Evolutionary conservation across 2,329 filamentous ascomycete genomes (phyloP).

Genomic region (Didymella pomorum): DNA sequence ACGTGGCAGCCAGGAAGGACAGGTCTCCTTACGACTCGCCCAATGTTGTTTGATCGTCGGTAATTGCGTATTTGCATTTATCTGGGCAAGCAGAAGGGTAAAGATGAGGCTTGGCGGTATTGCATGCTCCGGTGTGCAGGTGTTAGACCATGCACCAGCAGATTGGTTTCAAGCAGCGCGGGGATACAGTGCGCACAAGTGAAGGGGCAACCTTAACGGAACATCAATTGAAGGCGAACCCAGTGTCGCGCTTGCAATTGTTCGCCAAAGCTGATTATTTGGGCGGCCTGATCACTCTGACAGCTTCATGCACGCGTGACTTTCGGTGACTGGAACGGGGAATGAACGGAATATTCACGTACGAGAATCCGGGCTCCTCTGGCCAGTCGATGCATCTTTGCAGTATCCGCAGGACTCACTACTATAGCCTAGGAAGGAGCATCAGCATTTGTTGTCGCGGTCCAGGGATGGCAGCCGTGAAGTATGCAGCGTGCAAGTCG

Average conservation of each 20-base stretch:
- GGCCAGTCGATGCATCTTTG: conserved; percentile 57
- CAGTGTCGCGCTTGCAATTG: conserved; percentile 18
- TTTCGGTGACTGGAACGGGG: conserved; percentile 20
- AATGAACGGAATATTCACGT: conserved; percentile 44
- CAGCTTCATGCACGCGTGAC: conserved; percentile 34
- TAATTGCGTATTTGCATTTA: conserved; percentile 4
- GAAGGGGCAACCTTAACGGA: conserved; percentile 39
- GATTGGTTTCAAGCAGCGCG: conserved; percentile 25
- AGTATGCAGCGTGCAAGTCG: conserved; percentile 15
- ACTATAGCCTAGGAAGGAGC: conserved; percentile 54
- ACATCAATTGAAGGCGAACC: conserved; percentile 32
- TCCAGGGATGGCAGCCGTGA: conserved; percentile 14
- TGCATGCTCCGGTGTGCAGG: conserved; percentile 21
- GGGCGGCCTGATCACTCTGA: conserved; percentile 23
- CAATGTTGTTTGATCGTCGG: conserved; percentile 11
- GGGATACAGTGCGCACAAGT: conserved; percentile 31
- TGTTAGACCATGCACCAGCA: conserved; percentile 15
- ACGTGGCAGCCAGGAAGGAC: conserved; percentile 23
- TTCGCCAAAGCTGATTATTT: conserved; percentile 10
- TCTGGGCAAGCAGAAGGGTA: conserved; percentile 10
- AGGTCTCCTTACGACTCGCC: conserved; percentile 14
- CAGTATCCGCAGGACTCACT: conserved; percentile 61
- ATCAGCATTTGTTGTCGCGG: conserved; percentile 27
- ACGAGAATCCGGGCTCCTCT: conserved; percentile 59
- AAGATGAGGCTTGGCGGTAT: conserved; percentile 29